These are phyloP conservation scores for Senna tora DNA, from an alignment of 306 rosid species.

Conservation along the genomic window DNA sequence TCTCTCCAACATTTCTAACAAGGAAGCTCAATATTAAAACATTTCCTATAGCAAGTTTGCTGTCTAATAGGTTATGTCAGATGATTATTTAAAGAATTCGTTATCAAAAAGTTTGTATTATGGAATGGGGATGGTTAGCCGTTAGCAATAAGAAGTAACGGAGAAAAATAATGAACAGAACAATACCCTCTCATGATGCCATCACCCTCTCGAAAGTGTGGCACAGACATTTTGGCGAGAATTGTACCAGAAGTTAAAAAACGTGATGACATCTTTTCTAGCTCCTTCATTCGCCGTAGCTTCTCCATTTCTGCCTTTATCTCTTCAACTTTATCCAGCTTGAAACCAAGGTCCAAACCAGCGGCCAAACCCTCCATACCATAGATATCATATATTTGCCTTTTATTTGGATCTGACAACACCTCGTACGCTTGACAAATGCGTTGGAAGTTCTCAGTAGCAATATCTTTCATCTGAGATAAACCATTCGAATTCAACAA, in stretches of 20 bases:
- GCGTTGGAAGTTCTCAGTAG: conserved; percentile 88
- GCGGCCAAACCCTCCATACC: conserved; percentile 91
- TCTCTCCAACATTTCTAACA: conserved; percentile 1
- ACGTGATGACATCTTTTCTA: conserved; percentile 60
- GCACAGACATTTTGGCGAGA: conserved; percentile 76
- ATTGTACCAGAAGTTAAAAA: conserved; percentile 82
- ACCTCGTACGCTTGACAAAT: conserved; percentile 93
- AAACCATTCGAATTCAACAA: conserved; percentile 15
- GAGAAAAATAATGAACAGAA: conserved; percentile 27
- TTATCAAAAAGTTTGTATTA: background rate
- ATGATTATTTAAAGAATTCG: background rate
- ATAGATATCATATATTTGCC: conserved; percentile 89
- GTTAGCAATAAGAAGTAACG: background rate
- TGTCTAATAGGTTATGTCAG: background rate
- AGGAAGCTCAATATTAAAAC: conserved; percentile 21
- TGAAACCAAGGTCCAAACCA: conserved; percentile 90
- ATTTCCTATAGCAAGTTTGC: conserved; percentile 2
- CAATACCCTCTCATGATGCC: conserved; percentile 84
- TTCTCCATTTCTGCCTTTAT: conserved; percentile 82
- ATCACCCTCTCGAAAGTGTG: conserved; percentile 61
- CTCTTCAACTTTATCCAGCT: conserved; percentile 74
- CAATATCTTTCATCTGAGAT: conserved; percentile 83
- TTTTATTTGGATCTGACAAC: conserved; percentile 73
- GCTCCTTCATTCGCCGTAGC: conserved; percentile 64
- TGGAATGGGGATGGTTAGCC: background rate